Evolutionary conservation across 495 filamentous ascomycete genomes (phyloP).

Genomic region (Copromyces sp.): DNA sequence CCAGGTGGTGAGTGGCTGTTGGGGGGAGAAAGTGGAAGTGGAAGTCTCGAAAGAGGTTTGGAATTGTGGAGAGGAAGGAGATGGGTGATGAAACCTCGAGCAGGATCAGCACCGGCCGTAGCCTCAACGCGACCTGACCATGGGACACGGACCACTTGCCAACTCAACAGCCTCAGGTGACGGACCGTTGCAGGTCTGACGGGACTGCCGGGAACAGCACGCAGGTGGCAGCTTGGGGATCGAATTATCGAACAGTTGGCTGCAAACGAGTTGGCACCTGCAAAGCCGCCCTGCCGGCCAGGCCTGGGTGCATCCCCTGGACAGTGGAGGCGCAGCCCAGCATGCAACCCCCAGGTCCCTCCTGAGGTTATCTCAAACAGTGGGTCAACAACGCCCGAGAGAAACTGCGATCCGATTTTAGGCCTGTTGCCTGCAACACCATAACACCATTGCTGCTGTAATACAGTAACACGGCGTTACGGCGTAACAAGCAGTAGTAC

Average conservation of each 20-base stretch:
- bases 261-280: background rate
- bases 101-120: slow-evolving; percentile 12
- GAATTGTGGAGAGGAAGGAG: slow-evolving; percentile 15
- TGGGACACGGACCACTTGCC: background rate
- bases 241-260: background rate
- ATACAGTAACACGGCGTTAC: background rate
- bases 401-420: background rate
- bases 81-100: slow-evolving; percentile 22
- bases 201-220: background rate
- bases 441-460: background rate
- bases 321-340: background rate
- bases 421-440: background rate
- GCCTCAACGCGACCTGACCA: slow-evolving; percentile 6
- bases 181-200: background rate
- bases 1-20: background rate
- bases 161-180: background rate
- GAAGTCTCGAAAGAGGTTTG: slow-evolving; percentile 22
- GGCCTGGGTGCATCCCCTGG: background rate
- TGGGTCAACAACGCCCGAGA: background rate
- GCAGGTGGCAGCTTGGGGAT: rapidly evolving
- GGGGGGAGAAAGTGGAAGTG: slow-evolving; percentile 5
- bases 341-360: background rate
- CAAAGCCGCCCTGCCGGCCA: background rate
- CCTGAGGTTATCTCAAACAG: background rate
- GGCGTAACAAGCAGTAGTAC: background rate